Evolutionary conservation across 768 basidiomycete genomes (phyloP).

Genomic region (Lactarius sanguifluus): DNA sequence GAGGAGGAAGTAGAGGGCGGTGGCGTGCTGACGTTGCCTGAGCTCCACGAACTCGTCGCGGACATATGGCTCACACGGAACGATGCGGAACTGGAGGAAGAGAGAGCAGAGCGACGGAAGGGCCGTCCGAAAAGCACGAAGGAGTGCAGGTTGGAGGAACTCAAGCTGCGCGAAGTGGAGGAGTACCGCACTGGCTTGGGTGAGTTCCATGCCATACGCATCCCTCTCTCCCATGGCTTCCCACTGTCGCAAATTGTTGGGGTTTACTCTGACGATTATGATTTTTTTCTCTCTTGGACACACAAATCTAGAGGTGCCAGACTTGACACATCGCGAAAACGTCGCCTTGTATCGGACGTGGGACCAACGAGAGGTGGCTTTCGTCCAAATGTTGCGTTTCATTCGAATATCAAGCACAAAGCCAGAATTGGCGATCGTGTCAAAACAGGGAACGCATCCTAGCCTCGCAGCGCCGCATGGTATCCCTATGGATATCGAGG

Average conservation of each 20-base stretch:
- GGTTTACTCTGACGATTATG: background rate
- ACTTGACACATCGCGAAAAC: slow-evolving; percentile 70
- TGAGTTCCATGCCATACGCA: slow-evolving; percentile 37
- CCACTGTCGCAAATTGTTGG: background rate
- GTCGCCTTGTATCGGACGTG: slow-evolving; percentile 72
- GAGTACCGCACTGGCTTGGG: slow-evolving; percentile 81
- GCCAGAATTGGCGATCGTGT: slow-evolving; percentile 48
- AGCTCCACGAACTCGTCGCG: slow-evolving; percentile 61
- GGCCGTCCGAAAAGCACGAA: slow-evolving; percentile 73
- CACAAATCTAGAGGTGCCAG: slow-evolving; percentile 60
- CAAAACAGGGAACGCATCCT: slow-evolving; percentile 60
- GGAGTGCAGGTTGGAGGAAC: slow-evolving; percentile 67
- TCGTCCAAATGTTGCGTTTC: slow-evolving; percentile 68
- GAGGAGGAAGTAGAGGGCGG: slow-evolving; percentile 38
- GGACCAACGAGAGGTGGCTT: slow-evolving; percentile 76
- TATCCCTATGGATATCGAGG: slow-evolving; percentile 28
- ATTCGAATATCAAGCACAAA: slow-evolving; percentile 67
- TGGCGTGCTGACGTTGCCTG: slow-evolving; percentile 52
- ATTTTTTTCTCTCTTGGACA: background rate
- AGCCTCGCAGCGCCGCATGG: slow-evolving; percentile 32
- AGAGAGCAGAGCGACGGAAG: slow-evolving; percentile 60
- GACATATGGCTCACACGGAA: slow-evolving; percentile 75
- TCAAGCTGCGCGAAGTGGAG: slow-evolving; percentile 66
- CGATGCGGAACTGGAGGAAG: slow-evolving; percentile 62
- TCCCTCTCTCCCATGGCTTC: background rate